Conservation (phyloP, 1,284 basidiomycete genomes). For the Heterobasidion parviporum region DNA sequence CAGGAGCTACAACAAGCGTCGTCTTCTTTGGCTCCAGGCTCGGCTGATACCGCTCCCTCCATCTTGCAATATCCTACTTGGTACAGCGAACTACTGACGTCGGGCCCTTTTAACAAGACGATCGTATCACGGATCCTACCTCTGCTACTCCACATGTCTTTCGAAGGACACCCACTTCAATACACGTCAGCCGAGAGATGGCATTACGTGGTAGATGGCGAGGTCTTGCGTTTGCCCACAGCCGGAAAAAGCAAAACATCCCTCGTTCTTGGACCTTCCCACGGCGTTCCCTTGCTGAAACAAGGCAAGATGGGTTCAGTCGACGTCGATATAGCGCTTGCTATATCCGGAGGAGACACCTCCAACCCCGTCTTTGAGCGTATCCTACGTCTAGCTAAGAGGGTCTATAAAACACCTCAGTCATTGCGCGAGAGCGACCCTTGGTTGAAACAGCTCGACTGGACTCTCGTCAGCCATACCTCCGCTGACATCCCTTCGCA, state of each 20-base stretch:
- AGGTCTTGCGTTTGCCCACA: slow-evolving; percentile 28
- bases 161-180: slow-evolving; percentile 61
- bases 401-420: too few species aligned
- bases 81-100: slow-evolving; percentile 56
- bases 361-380: too few species aligned
- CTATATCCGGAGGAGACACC: too few species aligned
- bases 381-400: too few species aligned
- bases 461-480: slow-evolving; percentile 23
- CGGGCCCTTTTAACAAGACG: slow-evolving; percentile 40
- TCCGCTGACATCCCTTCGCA: slow-evolving; percentile 3
- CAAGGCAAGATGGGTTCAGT: too few species aligned
- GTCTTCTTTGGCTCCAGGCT: neutral
- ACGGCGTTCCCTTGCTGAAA: too few species aligned
- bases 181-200: slow-evolving; percentile 60
- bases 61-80: slow-evolving; percentile 48
- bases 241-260: slow-evolving; percentile 31
- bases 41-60: neutral
- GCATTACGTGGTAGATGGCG: slow-evolving; percentile 42
- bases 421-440: slow-evolving; percentile 28
- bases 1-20: slow-evolving; percentile 1
- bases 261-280: slow-evolving; percentile 23
- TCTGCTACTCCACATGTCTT: slow-evolving; percentile 70
- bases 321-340: too few species aligned
- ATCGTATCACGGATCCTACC: slow-evolving; percentile 67
- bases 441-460: slow-evolving; percentile 66